phyloP scores from a whole-genome alignment of 1,139 yeast species.

The Taiozyma sp. region DNA sequence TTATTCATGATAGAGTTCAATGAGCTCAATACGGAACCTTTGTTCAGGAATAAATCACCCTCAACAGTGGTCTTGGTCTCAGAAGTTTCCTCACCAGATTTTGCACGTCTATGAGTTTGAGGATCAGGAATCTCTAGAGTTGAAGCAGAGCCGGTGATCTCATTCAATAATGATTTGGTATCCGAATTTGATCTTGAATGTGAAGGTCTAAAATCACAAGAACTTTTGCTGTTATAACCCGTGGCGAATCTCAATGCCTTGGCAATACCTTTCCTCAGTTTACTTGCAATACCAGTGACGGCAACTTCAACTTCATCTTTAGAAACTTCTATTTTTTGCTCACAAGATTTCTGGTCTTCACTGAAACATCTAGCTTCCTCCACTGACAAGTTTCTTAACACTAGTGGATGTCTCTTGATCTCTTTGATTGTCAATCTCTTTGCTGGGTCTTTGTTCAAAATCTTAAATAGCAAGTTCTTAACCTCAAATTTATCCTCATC shows the following conservation, averaged over 20 bases:
- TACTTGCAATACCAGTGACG: slow-evolving; percentile 70
- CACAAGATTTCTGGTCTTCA: slow-evolving; percentile 25
- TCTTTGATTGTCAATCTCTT: slow-evolving; percentile 66
- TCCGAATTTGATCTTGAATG: slow-evolving; percentile 3
- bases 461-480: slow-evolving; percentile 54
- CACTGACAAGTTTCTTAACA: slow-evolving; percentile 51
- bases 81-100: slow-evolving; percentile 18
- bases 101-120: slow-evolving; percentile 15
- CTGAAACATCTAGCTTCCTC: slow-evolving; percentile 31
- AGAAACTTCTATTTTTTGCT: slow-evolving; percentile 46
- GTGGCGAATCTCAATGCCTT: slow-evolving; percentile 43
- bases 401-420: slow-evolving; percentile 78
- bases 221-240: neutral
- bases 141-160: neutral
- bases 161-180: neutral
- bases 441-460: slow-evolving; percentile 68
- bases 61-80: slow-evolving; percentile 49
- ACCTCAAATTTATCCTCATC: slow-evolving; percentile 54
- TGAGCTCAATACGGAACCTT: slow-evolving; percentile 44
- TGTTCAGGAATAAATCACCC: slow-evolving; percentile 47
- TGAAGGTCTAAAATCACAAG: neutral
- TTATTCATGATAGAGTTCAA: slow-evolving; percentile 44
- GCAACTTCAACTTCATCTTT: slow-evolving; percentile 71
- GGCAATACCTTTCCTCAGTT: slow-evolving; percentile 55
- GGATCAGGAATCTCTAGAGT: neutral